phyloP scores from a whole-genome alignment of 768 basidiomycete genomes.

The Lactifluus pinguis region DNA sequence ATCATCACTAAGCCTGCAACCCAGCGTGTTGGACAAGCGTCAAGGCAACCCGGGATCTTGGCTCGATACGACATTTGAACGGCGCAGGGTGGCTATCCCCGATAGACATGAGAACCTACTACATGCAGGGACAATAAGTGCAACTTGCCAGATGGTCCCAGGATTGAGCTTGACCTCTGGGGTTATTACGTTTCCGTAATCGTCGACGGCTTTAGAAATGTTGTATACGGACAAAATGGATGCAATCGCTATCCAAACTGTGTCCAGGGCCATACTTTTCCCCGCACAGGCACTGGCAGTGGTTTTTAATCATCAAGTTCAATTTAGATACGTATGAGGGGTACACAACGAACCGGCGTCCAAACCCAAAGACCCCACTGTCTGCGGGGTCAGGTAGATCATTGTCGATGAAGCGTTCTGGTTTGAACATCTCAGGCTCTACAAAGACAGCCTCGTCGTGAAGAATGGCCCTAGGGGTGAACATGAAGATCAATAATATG shows the following conservation, averaged over 20 bases:
- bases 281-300: slow-evolving; percentile 12
- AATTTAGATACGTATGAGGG: not conserved
- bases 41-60: slow-evolving; percentile 9
- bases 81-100: slow-evolving; percentile 7
- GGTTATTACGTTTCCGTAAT: slow-evolving; percentile 8
- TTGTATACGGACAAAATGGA: slow-evolving; percentile 16
- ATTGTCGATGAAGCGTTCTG: slow-evolving; percentile 18
- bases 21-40: slow-evolving; percentile 14
- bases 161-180: slow-evolving; percentile 12
- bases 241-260: slow-evolving; percentile 18
- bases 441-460: slow-evolving; percentile 17
- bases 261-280: slow-evolving; percentile 16
- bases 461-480: slow-evolving; percentile 15
- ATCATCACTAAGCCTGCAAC: not conserved
- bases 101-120: not conserved
- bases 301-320: not conserved
- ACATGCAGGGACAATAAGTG: not conserved
- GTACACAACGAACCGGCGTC: slow-evolving; percentile 14
- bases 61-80: slow-evolving; percentile 14
- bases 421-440: slow-evolving; percentile 17
- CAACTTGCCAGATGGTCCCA: slow-evolving; percentile 5
- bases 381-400: slow-evolving; percentile 11
- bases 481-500: not conserved
- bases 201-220: slow-evolving; percentile 11
- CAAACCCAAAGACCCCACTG: slow-evolving; percentile 18